A percentile compares a stretch with the other conserved stretches of the same genome.
Conservation (phyloP, 1,284 basidiomycete genomes). For the Ganoderma leucocontextum region DNA sequence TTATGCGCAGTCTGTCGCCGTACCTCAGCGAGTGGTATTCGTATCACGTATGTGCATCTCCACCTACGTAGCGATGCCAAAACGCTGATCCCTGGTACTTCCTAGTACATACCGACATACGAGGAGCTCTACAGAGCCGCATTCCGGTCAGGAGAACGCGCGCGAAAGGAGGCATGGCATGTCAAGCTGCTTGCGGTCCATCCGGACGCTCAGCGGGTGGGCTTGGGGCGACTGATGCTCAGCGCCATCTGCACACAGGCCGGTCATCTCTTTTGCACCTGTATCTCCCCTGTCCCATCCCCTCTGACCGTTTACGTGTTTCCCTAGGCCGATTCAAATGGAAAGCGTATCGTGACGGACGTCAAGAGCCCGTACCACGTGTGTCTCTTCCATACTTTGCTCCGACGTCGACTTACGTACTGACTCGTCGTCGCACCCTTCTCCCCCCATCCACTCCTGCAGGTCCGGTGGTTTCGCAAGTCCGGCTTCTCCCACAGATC, state of each 20-base stretch:
- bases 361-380: conserved; percentile 38
- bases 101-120: conserved; percentile 38
- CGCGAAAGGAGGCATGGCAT: conserved; percentile 36
- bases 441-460: neutral
- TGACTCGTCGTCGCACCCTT: neutral
- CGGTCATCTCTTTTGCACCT: neutral
- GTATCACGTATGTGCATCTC: conserved; percentile 35
- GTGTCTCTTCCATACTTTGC: conserved; percentile 16
- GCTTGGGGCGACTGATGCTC: conserved; percentile 35
- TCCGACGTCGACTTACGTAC: neutral
- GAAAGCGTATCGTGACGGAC: conserved; percentile 29
- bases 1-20: conserved; percentile 26
- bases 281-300: conserved; percentile 2
- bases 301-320: neutral
- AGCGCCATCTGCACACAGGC: conserved; percentile 34
- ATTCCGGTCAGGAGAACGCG: conserved; percentile 28
- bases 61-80: neutral
- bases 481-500: conserved; percentile 37
- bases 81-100: conserved; percentile 7
- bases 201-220: conserved; percentile 31
- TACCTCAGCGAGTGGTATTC: conserved; percentile 33
- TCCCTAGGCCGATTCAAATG: conserved; percentile 32
- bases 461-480: conserved; percentile 39
- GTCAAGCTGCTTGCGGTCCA: conserved; percentile 37
- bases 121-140: conserved; percentile 38